These are phyloP conservation scores for Epichloe festucae DNA, from an alignment of 2,329 filamentous ascomycete genomes.

Conservation along the genomic window DNA sequence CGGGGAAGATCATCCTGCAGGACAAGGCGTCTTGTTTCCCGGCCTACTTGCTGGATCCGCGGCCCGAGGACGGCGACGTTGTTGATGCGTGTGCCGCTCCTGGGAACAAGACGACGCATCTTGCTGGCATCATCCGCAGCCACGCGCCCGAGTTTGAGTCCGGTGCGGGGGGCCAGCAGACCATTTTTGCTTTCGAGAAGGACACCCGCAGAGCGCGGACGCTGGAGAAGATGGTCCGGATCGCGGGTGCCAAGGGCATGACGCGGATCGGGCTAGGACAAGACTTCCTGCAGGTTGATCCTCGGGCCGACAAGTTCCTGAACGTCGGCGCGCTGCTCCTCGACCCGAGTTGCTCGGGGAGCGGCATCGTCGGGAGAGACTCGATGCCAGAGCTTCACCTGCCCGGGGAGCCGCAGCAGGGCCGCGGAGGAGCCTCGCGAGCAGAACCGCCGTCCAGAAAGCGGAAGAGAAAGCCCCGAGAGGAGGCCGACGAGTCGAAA, in stretches of 20 bases:
- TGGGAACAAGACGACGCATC: constrained; percentile 93
- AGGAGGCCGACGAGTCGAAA: constrained; percentile 19
- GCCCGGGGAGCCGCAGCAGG: constrained; percentile 21
- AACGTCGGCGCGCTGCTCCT: constrained; percentile 73
- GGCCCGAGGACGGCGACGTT: constrained; percentile 55
- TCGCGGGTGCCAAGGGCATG: constrained; percentile 55
- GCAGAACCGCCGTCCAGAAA: constrained; percentile 9
- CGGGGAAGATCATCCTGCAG: constrained; percentile 75
- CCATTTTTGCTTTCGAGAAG: constrained; percentile 69
- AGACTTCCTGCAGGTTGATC: constrained; percentile 72
- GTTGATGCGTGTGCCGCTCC: constrained; percentile 93
- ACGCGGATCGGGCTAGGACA: constrained; percentile 59
- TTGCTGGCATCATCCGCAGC: constrained; percentile 58
- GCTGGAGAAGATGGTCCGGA: constrained; percentile 70
- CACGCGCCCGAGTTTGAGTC: constrained; percentile 24
- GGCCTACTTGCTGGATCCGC: constrained; percentile 68
- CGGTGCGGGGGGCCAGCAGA: constrained; percentile 12
- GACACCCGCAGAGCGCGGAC: constrained; percentile 59
- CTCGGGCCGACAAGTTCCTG: constrained; percentile 44
- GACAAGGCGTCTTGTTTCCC: constrained; percentile 97
- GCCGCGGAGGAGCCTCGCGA: neutral
- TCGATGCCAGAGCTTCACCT: constrained; percentile 59
- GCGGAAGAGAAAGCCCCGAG: constrained; percentile 34
- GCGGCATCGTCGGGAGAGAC: constrained; percentile 83
- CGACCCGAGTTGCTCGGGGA: constrained; percentile 91